phyloP scores from a whole-genome alignment of 768 basidiomycete species.

The Chlorophyllum brunneum region DNA sequence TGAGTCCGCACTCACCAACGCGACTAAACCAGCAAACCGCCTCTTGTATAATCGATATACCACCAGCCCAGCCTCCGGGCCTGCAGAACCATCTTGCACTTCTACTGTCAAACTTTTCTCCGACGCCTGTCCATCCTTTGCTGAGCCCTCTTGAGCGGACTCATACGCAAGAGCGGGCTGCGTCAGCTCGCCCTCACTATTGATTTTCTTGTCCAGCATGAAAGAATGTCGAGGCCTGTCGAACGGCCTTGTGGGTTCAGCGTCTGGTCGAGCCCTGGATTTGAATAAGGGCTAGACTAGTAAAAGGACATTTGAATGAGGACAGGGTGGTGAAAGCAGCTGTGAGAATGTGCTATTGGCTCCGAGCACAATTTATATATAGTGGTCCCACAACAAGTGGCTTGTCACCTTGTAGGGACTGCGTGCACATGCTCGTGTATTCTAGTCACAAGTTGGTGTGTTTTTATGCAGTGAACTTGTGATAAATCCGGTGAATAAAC shows the following conservation, averaged over 20 bases:
- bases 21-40: conserved; percentile 62
- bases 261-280: neutral
- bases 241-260: neutral
- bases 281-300: neutral
- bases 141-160: neutral
- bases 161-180: neutral
- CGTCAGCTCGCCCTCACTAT: neutral
- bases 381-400: too few species aligned
- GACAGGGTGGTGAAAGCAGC: too few species aligned
- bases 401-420: too few species aligned
- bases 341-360: too few species aligned
- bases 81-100: neutral
- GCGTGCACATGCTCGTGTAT: too few species aligned
- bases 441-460: too few species aligned
- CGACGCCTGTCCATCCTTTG: neutral
- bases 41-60: conserved; percentile 64
- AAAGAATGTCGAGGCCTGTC: neutral
- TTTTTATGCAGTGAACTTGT: too few species aligned
- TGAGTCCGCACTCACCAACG: conserved; percentile 41
- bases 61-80: neutral
- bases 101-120: neutral
- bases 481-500: too few species aligned
- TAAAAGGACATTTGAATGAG: too few species aligned
- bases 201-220: neutral
- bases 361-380: too few species aligned